Conservation (phyloP, 2,329 filamentous ascomycete genomes). For the Hypoxylon sp. region DNA sequence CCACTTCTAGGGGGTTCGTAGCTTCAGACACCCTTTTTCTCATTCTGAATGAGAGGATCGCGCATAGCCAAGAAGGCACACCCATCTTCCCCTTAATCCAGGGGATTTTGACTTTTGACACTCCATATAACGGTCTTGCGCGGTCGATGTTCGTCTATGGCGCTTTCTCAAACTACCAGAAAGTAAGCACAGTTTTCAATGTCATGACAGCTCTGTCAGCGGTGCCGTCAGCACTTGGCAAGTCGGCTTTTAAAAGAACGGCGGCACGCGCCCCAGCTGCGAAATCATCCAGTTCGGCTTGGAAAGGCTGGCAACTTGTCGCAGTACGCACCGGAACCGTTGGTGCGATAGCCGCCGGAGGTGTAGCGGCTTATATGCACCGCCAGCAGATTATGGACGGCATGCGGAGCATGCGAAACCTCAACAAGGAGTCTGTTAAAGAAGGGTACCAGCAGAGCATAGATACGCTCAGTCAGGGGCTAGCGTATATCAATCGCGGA, state of each 20-base stretch:
- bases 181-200: constrained; percentile 68
- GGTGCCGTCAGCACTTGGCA: constrained; percentile 60
- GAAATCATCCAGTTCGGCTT: constrained; percentile 55
- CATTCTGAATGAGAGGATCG: constrained; percentile 73
- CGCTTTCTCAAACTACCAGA: constrained; percentile 71
- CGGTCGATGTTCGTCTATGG: constrained; percentile 72
- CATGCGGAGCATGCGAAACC: constrained; percentile 60
- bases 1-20: constrained; percentile 79
- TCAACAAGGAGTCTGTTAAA: constrained; percentile 63
- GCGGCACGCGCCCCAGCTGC: constrained; percentile 42
- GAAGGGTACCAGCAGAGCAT: constrained; percentile 64
- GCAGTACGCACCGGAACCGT: constrained; percentile 86
- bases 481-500: constrained; percentile 69
- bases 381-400: constrained; percentile 73
- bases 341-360: constrained; percentile 83
- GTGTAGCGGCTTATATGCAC: constrained; percentile 84
- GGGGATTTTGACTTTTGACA: constrained; percentile 86
- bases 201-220: constrained; percentile 68
- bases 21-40: constrained; percentile 84
- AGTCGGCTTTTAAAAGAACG: constrained; percentile 54
- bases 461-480: constrained; percentile 64
- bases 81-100: constrained; percentile 85
- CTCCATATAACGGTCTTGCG: constrained; percentile 79
- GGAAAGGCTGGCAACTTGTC: constrained; percentile 71
- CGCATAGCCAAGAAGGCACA: constrained; percentile 51